phyloP scores from a whole-genome alignment of 179 eudicot genomes.

The Patellifolia procumbens region DNA sequence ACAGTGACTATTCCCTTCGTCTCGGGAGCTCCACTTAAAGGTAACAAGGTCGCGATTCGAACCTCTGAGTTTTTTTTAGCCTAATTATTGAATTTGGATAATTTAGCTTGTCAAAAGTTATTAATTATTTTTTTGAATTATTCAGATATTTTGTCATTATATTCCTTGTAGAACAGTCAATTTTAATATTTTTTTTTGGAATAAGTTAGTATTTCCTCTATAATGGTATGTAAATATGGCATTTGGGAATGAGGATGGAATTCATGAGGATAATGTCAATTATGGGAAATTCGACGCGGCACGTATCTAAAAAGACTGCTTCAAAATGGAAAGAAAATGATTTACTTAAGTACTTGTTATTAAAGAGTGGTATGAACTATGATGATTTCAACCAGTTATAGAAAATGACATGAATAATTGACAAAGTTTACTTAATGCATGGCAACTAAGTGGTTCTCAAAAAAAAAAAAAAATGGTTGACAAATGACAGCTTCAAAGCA shows the following conservation, averaged over 20 bases:
- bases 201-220: background rate
- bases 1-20: no score
- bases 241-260: background rate
- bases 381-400: background rate
- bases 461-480: no score
- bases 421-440: constrained; percentile 10
- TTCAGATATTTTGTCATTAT: constrained; percentile 1
- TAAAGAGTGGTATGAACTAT: background rate
- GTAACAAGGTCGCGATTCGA: no score
- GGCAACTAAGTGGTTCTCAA: constrained; percentile 33
- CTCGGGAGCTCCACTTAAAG: no score
- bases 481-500: constrained; percentile 3
- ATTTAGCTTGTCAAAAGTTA: no score
- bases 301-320: background rate
- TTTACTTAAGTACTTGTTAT: no score
- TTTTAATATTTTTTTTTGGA: background rate
- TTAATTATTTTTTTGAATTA: no score
- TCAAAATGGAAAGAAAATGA: background rate
- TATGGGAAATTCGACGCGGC: background rate
- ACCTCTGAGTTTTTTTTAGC: no score
- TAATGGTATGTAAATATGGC: no score
- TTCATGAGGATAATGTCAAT: constrained; percentile 13
- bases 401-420: constrained; percentile 2
- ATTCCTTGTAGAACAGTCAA: constrained; percentile 21
- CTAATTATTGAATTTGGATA: no score